phyloP scores from a whole-genome alignment of 805 yeast genomes.

The Zygoascus tannicola region DNA sequence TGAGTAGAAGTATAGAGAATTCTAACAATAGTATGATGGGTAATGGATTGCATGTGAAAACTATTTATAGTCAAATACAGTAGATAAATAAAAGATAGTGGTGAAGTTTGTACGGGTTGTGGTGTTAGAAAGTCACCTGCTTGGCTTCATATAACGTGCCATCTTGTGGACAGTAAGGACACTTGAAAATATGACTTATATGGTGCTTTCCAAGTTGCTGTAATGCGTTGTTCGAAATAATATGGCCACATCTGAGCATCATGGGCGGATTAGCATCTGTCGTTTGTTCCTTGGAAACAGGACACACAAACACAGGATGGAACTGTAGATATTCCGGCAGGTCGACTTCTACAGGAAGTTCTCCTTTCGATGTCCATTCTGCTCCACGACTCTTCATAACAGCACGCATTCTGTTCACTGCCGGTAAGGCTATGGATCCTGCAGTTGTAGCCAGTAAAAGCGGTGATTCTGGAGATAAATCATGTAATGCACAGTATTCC shows the following conservation, averaged over 20 bases:
- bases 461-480: constrained; percentile 46
- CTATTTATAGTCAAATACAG: too few species aligned
- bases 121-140: constrained; percentile 37
- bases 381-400: constrained; percentile 33
- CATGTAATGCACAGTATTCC: constrained; percentile 41
- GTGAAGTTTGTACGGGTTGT: too few species aligned
- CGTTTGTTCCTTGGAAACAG: constrained; percentile 58
- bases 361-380: constrained; percentile 50
- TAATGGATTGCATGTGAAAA: too few species aligned
- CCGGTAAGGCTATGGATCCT: constrained; percentile 46
- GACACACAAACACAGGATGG: constrained; percentile 64
- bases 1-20: too few species aligned
- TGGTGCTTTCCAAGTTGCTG: constrained; percentile 35
- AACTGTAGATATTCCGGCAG: constrained; percentile 45
- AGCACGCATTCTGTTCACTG: constrained; percentile 40
- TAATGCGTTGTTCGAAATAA: constrained; percentile 48
- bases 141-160: constrained; percentile 35
- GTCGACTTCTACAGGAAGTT: constrained; percentile 52
- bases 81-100: too few species aligned
- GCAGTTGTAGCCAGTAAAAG: constrained; percentile 41
- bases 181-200: constrained; percentile 44
- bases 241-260: constrained; percentile 55
- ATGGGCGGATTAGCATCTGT: constrained; percentile 53
- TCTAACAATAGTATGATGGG: too few species aligned
- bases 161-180: constrained; percentile 62